Percentiles rank a stretch among this genome's conserved stretches.
Conservation (phyloP, 345 rosid genomes). For the Salix exigua region DNA sequence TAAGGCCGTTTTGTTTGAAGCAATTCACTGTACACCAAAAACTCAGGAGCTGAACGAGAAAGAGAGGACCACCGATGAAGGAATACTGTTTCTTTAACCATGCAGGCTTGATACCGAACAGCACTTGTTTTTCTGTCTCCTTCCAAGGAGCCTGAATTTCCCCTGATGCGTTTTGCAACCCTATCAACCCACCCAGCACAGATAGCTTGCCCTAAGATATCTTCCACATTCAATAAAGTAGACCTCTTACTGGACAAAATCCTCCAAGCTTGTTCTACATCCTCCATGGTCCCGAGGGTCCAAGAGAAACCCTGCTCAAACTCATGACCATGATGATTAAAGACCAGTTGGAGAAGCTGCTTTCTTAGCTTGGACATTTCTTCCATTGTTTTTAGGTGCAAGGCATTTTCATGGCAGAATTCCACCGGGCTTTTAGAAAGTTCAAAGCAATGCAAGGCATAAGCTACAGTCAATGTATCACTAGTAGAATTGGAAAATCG, state of each 20-base stretch:
- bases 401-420: slow-evolving; percentile 55
- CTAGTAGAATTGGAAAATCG: slow-evolving; percentile 75
- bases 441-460: slow-evolving; percentile 72
- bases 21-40: slow-evolving; percentile 76
- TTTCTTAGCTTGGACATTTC: slow-evolving; percentile 86
- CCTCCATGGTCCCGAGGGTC: slow-evolving; percentile 61
- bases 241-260: slow-evolving; percentile 42
- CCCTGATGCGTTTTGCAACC: slow-evolving; percentile 61
- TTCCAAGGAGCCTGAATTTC: slow-evolving; percentile 23
- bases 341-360: slow-evolving; percentile 74
- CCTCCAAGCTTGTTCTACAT: slow-evolving; percentile 71
- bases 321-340: slow-evolving; percentile 36
- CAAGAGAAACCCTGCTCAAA: slow-evolving; percentile 54
- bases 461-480: slow-evolving; percentile 71
- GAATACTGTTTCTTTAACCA: slow-evolving; percentile 62
- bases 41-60: slow-evolving; percentile 66
- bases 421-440: slow-evolving; percentile 33
- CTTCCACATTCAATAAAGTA: slow-evolving; percentile 60
- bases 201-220: slow-evolving; percentile 67
- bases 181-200: slow-evolving; percentile 98
- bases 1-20: slow-evolving; percentile 67
- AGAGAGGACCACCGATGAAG: slow-evolving; percentile 80
- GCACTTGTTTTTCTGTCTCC: slow-evolving; percentile 46
- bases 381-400: slow-evolving; percentile 80
- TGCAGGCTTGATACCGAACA: slow-evolving; percentile 60